Conservation (phyloP, 2,329 filamentous ascomycete genomes). For the Cordyceps tenuipes region DNA sequence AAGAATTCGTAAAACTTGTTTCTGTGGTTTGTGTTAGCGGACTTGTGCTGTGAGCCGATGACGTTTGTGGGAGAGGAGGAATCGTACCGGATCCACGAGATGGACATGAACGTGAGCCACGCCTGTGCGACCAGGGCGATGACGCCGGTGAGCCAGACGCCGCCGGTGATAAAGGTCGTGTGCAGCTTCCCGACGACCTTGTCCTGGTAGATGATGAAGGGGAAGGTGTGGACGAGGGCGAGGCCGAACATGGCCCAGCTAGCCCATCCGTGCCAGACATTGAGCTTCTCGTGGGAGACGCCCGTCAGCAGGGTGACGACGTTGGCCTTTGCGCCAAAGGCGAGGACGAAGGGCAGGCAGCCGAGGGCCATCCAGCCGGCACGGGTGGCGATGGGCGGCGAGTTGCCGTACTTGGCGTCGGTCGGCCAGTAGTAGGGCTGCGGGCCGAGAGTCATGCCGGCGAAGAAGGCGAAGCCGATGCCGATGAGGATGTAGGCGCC, state of each 20-base stretch:
- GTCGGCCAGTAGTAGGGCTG: constrained; percentile 49
- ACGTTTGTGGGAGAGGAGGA: background rate
- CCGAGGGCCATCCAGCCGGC: constrained; percentile 44
- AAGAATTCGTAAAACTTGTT: constrained; percentile 52
- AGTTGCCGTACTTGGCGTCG: constrained; percentile 35
- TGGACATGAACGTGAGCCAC: constrained; percentile 46
- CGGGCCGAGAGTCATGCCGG: constrained; percentile 40
- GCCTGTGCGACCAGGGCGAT: constrained; percentile 44
- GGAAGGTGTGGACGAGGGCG: constrained; percentile 50
- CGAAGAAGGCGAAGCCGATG: constrained; percentile 37
- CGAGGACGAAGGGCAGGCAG: constrained; percentile 43
- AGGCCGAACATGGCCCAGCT: constrained; percentile 48
- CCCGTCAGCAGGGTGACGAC: constrained; percentile 45
- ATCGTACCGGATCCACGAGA: constrained; percentile 39
- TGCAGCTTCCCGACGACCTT: constrained; percentile 40
- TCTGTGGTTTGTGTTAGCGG: constrained; percentile 21
- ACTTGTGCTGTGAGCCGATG: background rate
- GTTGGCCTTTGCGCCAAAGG: constrained; percentile 46
- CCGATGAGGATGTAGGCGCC: constrained; percentile 33
- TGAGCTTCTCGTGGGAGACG: constrained; percentile 48
- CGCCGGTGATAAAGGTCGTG: constrained; percentile 32
- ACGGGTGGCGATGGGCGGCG: constrained; percentile 44
- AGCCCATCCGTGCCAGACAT: constrained; percentile 47
- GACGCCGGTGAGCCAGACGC: constrained; percentile 48
- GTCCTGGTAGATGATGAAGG: constrained; percentile 45